Evolutionary conservation across 768 basidiomycete species (phyloP).

Genomic region (Mycena indigotica): DNA sequence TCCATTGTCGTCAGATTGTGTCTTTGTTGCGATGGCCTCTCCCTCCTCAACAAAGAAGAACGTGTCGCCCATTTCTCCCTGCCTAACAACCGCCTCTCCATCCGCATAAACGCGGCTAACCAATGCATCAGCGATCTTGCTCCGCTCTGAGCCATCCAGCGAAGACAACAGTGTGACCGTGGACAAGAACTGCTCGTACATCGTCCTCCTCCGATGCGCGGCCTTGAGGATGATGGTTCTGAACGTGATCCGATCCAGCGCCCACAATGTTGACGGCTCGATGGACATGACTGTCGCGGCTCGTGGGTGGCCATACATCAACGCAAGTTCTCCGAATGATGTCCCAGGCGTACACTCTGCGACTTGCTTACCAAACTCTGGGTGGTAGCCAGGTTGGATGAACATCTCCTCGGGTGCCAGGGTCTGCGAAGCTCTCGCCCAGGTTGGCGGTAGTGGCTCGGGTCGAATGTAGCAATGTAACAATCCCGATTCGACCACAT

Average conservation of each 20-base stretch:
- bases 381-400: slow-evolving; percentile 65
- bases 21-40: slow-evolving; percentile 84
- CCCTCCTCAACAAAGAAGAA: slow-evolving; percentile 99
- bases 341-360: slow-evolving; percentile 81
- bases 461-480: slow-evolving; percentile 81
- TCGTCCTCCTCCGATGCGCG: slow-evolving; percentile 85
- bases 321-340: slow-evolving; percentile 93
- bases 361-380: slow-evolving; percentile 78
- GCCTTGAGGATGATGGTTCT: slow-evolving; percentile 95
- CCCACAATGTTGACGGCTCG: slow-evolving; percentile 86
- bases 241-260: slow-evolving; percentile 96
- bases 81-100: slow-evolving; percentile 84
- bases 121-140: slow-evolving; percentile 96
- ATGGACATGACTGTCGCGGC: slow-evolving; percentile 91
- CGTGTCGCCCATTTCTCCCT: slow-evolving; percentile 95
- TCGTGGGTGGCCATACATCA: slow-evolving; percentile 98
- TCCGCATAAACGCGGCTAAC: slow-evolving; percentile 80
- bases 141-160: slow-evolving; percentile 83
- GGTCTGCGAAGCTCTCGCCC: slow-evolving; percentile 46
- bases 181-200: slow-evolving; percentile 96
- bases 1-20: slow-evolving; percentile 58
- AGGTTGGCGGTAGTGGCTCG: slow-evolving; percentile 63
- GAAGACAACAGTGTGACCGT: slow-evolving; percentile 86
- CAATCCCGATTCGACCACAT: slow-evolving; percentile 90
- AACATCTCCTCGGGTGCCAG: slow-evolving; percentile 54